Evolutionary conservation across 352 stramenopile species (phyloP).

Genomic region (Phytophthora cajani): DNA sequence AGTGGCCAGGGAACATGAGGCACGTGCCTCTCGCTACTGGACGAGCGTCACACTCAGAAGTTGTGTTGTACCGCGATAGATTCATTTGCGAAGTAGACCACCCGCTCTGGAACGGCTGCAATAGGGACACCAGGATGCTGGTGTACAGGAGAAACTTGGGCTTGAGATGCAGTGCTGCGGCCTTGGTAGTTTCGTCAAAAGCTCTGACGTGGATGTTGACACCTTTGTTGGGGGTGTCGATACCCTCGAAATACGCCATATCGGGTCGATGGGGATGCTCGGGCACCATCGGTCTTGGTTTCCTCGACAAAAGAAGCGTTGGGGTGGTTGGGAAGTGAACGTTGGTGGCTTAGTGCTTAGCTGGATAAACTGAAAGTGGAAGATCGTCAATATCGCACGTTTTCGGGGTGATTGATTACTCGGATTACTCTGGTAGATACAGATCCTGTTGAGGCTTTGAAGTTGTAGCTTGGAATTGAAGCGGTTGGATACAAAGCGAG

Average conservation of each 20-base stretch:
- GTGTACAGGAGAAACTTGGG: constrained; percentile 47
- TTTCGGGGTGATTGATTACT: neutral
- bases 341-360: neutral
- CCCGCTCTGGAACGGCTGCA: constrained; percentile 50
- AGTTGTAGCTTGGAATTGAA: neutral
- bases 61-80: constrained; percentile 16
- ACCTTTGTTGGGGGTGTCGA: constrained; percentile 7
- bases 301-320: neutral
- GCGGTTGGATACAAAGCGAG: neutral
- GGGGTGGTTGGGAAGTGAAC: neutral
- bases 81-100: constrained; percentile 37
- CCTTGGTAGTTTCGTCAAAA: constrained; percentile 13
- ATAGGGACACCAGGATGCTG: constrained; percentile 31
- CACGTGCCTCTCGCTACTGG: constrained; percentile 12
- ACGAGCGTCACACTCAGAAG: constrained; percentile 17
- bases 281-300: neutral
- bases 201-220: constrained; percentile 13
- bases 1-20: constrained; percentile 20
- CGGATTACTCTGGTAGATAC: neutral
- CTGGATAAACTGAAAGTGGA: constrained; percentile 1
- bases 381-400: neutral
- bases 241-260: constrained; percentile 2
- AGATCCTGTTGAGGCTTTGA: neutral
- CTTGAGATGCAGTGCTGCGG: constrained; percentile 12
- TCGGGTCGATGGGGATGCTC: constrained; percentile 3